Base-by-base conservation (phyloP, 1,139 yeast genomes). In the Pichia sp. region DNA sequence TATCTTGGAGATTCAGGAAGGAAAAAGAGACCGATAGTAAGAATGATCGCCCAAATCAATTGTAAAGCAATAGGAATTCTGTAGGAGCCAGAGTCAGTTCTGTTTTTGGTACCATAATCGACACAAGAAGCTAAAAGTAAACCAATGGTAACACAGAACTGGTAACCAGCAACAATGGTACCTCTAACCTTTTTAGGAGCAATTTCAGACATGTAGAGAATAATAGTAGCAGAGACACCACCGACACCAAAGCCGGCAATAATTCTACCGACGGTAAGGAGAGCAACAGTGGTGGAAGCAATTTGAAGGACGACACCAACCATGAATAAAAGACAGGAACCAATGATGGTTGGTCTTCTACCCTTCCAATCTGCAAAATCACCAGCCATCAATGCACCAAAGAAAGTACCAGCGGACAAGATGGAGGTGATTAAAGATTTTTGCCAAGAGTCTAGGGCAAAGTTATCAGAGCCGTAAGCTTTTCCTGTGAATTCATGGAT, bases 1-100 rank as follows among this genome's bases (percentile, higher is more conserved):
- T 68, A 78, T 62, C 86, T 69, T 41, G 87, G 86, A 11, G 84
- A 73, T 53, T 80, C 87, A 21, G 86, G 85, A 59, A 77, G 64
- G 46, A 66, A 58, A 38, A 73, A 53, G 67, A 77, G 69, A 52
- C 81, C 82, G 37, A 55, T 50, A 32, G 69, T 64, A 46, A 78
- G 60, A 41, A 77, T 58, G 9, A 74, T 48, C 14, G 78, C 73
- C 64, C 76, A 74, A 42, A 74, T 56, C 39, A 73, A 58, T 53
- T 77, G 81, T 41, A 75, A 53, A 23, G 66, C 74, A 45, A 70
- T 60, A 40, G 86, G 83, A 45, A 80, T 67, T 62, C 85, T 69
- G 63, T 77, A 78, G 40, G 79, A 69, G 38, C 76, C 77, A 16
- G 78, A 63, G 44, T 70, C 74, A 29, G 56, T 48, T 43, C 63